Evolutionary conservation across 495 filamentous ascomycete species (phyloP).

Genomic region (Podospora tetraspora): DNA sequence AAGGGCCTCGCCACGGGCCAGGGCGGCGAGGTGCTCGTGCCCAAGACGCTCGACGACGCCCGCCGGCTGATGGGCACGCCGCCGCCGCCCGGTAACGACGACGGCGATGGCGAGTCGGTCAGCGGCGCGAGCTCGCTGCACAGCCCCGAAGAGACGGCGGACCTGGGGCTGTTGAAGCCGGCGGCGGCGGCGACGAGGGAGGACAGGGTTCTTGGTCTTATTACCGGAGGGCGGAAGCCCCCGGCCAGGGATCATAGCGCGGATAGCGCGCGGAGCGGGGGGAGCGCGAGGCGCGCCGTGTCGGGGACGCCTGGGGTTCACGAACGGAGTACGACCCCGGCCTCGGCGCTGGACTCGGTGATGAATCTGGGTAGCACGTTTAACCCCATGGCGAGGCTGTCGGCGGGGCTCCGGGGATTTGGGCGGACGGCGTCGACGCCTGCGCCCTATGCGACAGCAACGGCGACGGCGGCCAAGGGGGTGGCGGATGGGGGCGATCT

Average conservation of each 20-base stretch:
- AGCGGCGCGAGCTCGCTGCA: constrained; percentile 45
- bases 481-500: constrained; percentile 44
- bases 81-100: constrained; percentile 28
- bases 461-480: constrained; percentile 18
- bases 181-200: constrained; percentile 32
- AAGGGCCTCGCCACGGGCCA: constrained; percentile 36
- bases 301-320: constrained; percentile 36
- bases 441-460: constrained; percentile 23
- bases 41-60: constrained; percentile 88
- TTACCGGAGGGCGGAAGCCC: constrained; percentile 51
- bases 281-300: constrained; percentile 39
- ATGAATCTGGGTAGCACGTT: constrained; percentile 75
- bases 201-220: constrained; percentile 56
- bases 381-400: constrained; percentile 77
- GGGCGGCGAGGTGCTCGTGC: constrained; percentile 51
- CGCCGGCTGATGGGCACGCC: constrained; percentile 76
- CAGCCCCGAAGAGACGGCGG: constrained; percentile 34
- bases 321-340: constrained; percentile 40
- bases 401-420: constrained; percentile 65
- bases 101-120: constrained; percentile 45
- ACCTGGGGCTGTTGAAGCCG: constrained; percentile 21
- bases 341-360: constrained; percentile 66
- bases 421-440: constrained; percentile 47
- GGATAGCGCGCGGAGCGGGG: constrained; percentile 61
- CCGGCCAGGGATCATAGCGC: constrained; percentile 63